Base-by-base conservation (phyloP, 768 basidiomycete species). In the Clitopilus passeckerianus region DNA sequence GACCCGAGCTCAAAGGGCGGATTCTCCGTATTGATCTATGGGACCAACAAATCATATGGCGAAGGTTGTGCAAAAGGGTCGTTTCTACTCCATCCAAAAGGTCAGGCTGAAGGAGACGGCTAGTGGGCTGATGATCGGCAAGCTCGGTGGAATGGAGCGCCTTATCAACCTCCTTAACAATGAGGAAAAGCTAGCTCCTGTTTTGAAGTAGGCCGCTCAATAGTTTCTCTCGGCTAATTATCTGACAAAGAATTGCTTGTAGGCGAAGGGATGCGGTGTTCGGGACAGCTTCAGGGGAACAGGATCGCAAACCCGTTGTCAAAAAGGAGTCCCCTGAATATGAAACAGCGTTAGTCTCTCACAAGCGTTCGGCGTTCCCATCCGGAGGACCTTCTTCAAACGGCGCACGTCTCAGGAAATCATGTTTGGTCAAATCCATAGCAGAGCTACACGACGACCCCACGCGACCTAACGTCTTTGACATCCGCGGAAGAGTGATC, bases 11-110 rank as follows among this genome's bases (percentile, higher is more conserved):
- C n/a, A 72, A 78, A 35, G 79, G 80, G 16, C 75, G 73, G 22
- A 73, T 87, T 23, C 65, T 86, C 57, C 83, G 80, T 61, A 76
- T 90, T 46, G 68, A 71, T 10, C 68, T 89, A 22, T 73, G 73
- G n/a, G 79, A 83, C 23, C 70, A 69, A 8, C 86, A 88, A 64
- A 68, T 64, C 70, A 72, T 41, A 72, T 70, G 50, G 76, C 76
- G 10, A 71, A 72, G 46, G 67, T 66, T 14, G 65, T 86, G 12
- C 59, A 63, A 34, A 61, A 66, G 15, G 83, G 84, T 14, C 67
- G 73, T 6, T 77, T 74, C 59, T 82, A 80, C 62, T 65, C 68
- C 9, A 77, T 91, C 50, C 73, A 73, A 41, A 84, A 84, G 57
- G 62, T 90, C 57, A 77, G 83, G 22, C 59, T 89, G 60, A 79